Evolutionary conservation across 78 protist species (phyloP), one percentile per base, ranked within the genome.

Genomic region (Dictyostelium purpureum): DNA sequence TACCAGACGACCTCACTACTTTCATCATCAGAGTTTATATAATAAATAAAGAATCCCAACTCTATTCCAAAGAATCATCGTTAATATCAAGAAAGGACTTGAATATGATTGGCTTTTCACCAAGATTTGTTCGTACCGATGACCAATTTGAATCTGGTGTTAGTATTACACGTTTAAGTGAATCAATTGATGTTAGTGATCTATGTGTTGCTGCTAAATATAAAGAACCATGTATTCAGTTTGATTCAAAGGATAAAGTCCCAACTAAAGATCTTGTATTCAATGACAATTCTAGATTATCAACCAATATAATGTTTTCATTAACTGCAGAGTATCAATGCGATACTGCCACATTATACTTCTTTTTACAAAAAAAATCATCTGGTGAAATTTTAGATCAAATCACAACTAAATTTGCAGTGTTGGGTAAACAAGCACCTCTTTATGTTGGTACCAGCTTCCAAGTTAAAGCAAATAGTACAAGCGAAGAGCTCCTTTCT

Each of bases 1-100:
- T 73, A 45, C 92, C 92, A 16, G 92, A 85, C 24, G 92, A 85
- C 43, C 4, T 85, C 0, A 85, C 92, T 19, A 85, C 92, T 54
- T 85, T 85, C 35, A 12, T 3, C 1, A 38, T 85, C 7, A 70
- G 80, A 56, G 82, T 69, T 16, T 74, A 61, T 47, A 28, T 65
- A 1, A 24, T 73, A 10, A 59, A 54, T 12, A 56, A 70, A 18
- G 10, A 10, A 0, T 26, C 24, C 31, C 54, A 70, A 45, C 38
- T 85, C 9, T 18, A 28, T 4, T 61, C 82, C 0, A 37, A 43
- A 11, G 76, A 69, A 26, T 40, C 82, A 43, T 21, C 45, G 1
- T 40, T 85, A 10, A 85, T 66, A 31, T 67, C 79, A 11, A 70
- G 66, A 59, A 85, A 61, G 43, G 82, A 85, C 33, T 18, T 63